Evolutionary conservation across 257 asterid species (phyloP).

Genomic region (Capsicum rhomboideum): DNA sequence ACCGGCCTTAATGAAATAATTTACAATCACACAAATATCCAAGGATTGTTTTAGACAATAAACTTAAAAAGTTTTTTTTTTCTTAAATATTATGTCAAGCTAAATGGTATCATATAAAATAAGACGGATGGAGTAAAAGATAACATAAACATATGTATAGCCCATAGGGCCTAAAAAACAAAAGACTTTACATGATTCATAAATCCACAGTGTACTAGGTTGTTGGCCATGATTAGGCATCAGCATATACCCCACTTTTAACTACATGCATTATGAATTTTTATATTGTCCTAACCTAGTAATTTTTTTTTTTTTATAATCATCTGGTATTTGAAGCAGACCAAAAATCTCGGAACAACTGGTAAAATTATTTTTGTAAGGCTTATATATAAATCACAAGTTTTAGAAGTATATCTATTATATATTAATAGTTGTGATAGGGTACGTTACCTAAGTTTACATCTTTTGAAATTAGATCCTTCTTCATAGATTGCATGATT

Average conservation of each 20-base stretch:
- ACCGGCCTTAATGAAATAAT: too few relatives aligned
- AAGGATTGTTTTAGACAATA: too few relatives aligned
- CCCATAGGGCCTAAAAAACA: background rate
- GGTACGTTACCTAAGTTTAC: background rate
- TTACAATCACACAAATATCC: too few relatives aligned
- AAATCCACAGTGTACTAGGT: background rate
- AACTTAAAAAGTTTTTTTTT: too few relatives aligned
- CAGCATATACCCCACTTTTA: background rate
- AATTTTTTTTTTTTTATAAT: background rate
- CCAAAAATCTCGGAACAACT: too few relatives aligned
- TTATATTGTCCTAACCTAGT: background rate
- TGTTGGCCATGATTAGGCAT: background rate
- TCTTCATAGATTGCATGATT: background rate
- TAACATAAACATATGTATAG: background rate
- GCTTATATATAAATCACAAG: background rate
- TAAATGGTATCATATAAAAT: too few relatives aligned
- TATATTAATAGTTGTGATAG: background rate
- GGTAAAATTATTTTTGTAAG: background rate
- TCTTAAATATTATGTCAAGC: too few relatives aligned
- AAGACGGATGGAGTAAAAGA: too few relatives aligned
- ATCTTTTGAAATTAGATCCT: background rate
- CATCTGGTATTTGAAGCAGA: background rate
- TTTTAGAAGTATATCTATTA: background rate
- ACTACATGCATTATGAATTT: background rate
- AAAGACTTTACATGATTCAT: background rate